Percentiles rank a stretch among this genome's conserved stretches.
These are phyloP conservation scores for Pseudocercospora musae DNA, from an alignment of 2,329 filamentous ascomycete genomes.

Conservation along the genomic window DNA sequence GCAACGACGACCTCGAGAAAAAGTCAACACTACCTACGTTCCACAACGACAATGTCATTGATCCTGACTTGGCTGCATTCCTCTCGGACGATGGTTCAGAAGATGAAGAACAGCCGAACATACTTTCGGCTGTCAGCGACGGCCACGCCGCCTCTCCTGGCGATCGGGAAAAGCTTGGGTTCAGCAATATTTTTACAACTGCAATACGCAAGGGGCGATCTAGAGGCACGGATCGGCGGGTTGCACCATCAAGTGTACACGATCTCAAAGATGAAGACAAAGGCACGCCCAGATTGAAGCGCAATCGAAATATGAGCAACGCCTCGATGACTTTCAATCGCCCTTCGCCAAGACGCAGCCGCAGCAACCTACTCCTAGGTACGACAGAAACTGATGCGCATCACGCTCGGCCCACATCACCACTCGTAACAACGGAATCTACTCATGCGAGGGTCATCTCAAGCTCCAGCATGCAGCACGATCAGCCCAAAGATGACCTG, in stretches of 20 bases:
- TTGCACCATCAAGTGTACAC: constrained; percentile 62
- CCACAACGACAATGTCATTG: constrained; percentile 97
- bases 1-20: constrained; percentile 64
- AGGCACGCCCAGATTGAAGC: constrained; percentile 45
- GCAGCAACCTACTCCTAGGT: constrained; percentile 53
- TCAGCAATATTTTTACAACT: constrained; percentile 66
- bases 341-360: constrained; percentile 65
- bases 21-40: constrained; percentile 78
- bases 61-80: constrained; percentile 90
- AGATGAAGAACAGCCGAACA: constrained; percentile 78
- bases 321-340: constrained; percentile 71
- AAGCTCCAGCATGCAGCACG: constrained; percentile 71
- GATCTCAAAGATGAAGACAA: constrained; percentile 56
- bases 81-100: constrained; percentile 86
- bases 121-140: constrained; percentile 72
- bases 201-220: constrained; percentile 74
- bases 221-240: constrained; percentile 51
- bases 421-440: constrained; percentile 12
- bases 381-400: constrained; percentile 27
- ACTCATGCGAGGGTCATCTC: constrained; percentile 50
- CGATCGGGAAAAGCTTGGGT: constrained; percentile 71
- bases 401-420: constrained; percentile 15
- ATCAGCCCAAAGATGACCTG: constrained; percentile 40
- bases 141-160: constrained; percentile 44
- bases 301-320: constrained; percentile 79